Conservation (phyloP, 192 early-diverging fungal genomes). For the Chytriomyces confervae region DNA sequence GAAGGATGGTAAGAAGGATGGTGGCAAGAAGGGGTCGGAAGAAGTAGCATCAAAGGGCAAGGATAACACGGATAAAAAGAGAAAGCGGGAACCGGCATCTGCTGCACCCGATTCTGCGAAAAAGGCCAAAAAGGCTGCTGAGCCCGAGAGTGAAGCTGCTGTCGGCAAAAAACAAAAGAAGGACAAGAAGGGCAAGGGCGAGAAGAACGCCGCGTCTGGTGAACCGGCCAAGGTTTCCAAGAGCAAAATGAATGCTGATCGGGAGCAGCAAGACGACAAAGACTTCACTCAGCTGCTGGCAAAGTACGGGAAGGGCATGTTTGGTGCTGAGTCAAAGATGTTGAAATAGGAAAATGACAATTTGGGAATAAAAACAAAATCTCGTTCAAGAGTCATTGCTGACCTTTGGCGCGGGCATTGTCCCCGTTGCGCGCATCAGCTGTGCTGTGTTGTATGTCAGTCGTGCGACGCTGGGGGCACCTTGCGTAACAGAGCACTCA, state of each 20-base stretch:
- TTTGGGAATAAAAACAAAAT: no score
- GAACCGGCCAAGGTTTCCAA: background rate
- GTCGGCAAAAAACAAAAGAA: background rate
- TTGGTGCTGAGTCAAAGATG: constrained; percentile 37
- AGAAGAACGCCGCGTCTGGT: background rate
- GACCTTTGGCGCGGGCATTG: no score
- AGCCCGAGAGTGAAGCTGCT: background rate
- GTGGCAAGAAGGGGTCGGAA: constrained; percentile 11
- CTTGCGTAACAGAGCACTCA: no score
- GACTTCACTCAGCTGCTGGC: constrained; percentile 23
- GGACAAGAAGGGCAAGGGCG: constrained; percentile 1
- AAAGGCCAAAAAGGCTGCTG: background rate
- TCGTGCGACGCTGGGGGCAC: no score
- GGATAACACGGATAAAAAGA: constrained; percentile 11
- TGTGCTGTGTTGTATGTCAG: no score
- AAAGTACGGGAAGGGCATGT: constrained; percentile 37
- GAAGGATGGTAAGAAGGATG: constrained; percentile 16
- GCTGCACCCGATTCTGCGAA: background rate
- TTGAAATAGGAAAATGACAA: background rate
- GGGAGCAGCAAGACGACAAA: constrained; percentile 26
- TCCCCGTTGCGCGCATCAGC: no score
- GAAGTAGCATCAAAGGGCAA: constrained; percentile 28
- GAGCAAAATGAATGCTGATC: background rate
- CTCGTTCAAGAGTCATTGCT: no score
- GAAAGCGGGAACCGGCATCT: background rate